phyloP scores from a whole-genome alignment of 371 early-diverging fungal species.

The Mycotypha africana region DNA sequence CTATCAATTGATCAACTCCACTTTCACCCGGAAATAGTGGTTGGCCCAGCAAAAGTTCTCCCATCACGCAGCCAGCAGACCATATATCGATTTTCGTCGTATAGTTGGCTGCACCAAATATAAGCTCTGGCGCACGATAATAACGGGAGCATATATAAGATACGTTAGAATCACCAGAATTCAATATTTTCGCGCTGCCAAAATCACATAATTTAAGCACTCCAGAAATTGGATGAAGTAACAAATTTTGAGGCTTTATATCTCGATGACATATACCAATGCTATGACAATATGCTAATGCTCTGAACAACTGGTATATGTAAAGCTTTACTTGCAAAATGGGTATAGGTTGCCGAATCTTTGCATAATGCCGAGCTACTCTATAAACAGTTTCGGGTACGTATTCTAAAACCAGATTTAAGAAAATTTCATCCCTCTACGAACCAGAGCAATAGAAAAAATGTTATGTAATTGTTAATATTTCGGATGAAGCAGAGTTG shows the following conservation, averaged over 20 bases:
- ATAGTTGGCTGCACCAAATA: conserved; percentile 91
- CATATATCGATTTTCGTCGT: conserved; percentile 88
- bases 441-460: no score
- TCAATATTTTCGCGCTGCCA: conserved; percentile 92
- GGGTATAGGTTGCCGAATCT: conserved; percentile 88
- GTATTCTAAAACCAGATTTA: conserved; percentile 78
- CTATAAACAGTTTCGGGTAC: conserved; percentile 84
- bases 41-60: conserved; percentile 90
- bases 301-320: conserved; percentile 94
- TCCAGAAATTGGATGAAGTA: conserved; percentile 84
- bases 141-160: conserved; percentile 97
- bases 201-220: conserved; percentile 97
- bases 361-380: conserved; percentile 70
- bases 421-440: conserved; percentile 70
- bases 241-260: conserved; percentile 98
- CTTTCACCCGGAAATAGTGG: conserved; percentile 98
- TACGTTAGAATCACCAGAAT: conserved; percentile 88
- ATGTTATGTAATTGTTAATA: no score
- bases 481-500: no score
- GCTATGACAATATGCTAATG: conserved; percentile 94
- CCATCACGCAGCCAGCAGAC: conserved; percentile 98
- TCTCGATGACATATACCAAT: conserved; percentile 90
- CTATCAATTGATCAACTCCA: conserved; percentile 97
- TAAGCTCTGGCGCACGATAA: conserved; percentile 96
- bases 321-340: conserved; percentile 86